Conservation (phyloP, 352 stramenopile species). For the Pythium vanterpoolii region DNA sequence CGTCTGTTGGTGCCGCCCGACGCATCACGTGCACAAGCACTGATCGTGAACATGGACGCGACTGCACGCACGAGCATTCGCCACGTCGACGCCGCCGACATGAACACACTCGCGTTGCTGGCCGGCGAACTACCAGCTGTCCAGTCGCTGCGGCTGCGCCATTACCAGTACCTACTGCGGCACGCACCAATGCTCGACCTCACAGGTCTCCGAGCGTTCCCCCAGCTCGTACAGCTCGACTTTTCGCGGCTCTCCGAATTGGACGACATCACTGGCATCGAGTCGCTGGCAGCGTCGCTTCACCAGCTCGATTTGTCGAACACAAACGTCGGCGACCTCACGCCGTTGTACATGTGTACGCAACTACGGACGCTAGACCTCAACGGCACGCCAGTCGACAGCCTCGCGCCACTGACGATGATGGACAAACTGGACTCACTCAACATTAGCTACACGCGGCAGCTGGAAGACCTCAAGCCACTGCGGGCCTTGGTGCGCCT, state of each 20-base stretch:
- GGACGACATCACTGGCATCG: constrained; percentile 17
- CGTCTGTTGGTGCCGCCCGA: constrained; percentile 14
- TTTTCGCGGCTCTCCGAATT: constrained; percentile 10
- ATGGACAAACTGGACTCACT: constrained; percentile 14
- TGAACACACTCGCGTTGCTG: constrained; percentile 9
- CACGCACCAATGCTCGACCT: constrained; percentile 15
- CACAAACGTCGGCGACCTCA: constrained; percentile 14
- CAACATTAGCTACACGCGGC: constrained; percentile 20
- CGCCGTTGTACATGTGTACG: constrained; percentile 10
- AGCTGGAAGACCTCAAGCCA: constrained; percentile 17
- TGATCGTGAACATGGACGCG: constrained; percentile 11
- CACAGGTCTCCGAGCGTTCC: constrained; percentile 10
- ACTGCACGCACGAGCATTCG: not conserved
- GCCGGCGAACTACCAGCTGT: not conserved
- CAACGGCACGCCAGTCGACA: constrained; percentile 9
- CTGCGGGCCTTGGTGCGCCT: constrained; percentile 12
- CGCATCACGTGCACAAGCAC: not conserved
- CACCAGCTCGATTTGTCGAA: constrained; percentile 13
- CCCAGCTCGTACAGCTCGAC: constrained; percentile 10
- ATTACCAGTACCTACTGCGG: constrained; percentile 14
- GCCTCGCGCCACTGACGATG: constrained; percentile 9
- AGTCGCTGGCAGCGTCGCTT: constrained; percentile 10
- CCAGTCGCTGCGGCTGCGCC: constrained; percentile 8
- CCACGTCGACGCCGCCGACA: constrained; percentile 15
- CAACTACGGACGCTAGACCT: constrained; percentile 15